A percentile compares a stretch with the other conserved stretches of the same genome.
These are phyloP conservation scores for Ophiocordyceps sinensis DNA, from an alignment of 2,329 filamentous ascomycete genomes.

Conservation along the genomic window DNA sequence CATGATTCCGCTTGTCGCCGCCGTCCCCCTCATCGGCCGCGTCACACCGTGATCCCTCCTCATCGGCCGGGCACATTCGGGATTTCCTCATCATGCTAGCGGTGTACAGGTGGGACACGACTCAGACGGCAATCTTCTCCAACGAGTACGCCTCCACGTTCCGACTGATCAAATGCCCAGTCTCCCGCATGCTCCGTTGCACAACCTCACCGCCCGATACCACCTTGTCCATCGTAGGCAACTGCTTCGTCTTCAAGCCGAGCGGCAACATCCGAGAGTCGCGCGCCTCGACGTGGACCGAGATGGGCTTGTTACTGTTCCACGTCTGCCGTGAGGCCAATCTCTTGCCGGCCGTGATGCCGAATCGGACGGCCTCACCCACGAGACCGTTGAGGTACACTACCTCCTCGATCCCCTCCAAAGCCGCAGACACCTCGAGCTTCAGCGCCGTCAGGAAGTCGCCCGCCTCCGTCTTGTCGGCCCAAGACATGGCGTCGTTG, in stretches of 20 bases:
- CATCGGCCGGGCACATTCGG: too few species aligned
- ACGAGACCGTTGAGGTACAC: constrained; percentile 49
- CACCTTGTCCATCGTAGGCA: constrained; percentile 41
- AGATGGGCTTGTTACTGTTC: constrained; percentile 28
- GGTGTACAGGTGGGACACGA: constrained; percentile 1
- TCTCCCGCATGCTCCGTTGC: constrained; percentile 55
- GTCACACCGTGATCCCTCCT: too few species aligned
- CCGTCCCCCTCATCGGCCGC: too few species aligned
- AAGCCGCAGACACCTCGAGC: constrained; percentile 53
- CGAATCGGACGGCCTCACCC: constrained; percentile 51
- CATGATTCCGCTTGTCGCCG: too few species aligned
- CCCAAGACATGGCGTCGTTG: constrained; percentile 38
- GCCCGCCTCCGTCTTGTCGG: constrained; percentile 38
- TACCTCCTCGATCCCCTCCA: constrained; percentile 59
- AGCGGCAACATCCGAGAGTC: constrained; percentile 49
- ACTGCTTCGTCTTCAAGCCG: constrained; percentile 48
- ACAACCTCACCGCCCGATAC: constrained; percentile 56
- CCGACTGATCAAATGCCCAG: constrained; percentile 63
- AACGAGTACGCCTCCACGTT: constrained; percentile 72
- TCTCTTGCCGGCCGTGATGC: constrained; percentile 22
- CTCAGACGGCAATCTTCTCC: constrained; percentile 57
- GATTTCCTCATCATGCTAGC: too few species aligned
- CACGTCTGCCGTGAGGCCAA: constrained; percentile 12
- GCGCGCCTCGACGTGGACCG: constrained; percentile 23
- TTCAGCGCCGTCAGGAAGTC: constrained; percentile 52